phyloP scores from a whole-genome alignment of 2,329 filamentous ascomycete species.

The Xylariaceae sp. region DNA sequence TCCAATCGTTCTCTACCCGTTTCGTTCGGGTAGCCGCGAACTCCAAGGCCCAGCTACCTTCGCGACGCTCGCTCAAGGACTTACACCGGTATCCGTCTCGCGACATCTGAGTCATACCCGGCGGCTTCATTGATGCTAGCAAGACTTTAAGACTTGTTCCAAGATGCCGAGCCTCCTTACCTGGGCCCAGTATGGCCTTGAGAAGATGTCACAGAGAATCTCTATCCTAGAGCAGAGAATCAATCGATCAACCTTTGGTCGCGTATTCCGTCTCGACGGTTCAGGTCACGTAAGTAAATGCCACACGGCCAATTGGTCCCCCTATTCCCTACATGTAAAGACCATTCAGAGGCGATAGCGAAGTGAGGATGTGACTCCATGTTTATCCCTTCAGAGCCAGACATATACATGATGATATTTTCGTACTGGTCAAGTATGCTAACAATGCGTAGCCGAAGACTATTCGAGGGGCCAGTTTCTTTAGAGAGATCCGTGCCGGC shows the following conservation, averaged over 20 bases:
- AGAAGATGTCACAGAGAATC: constrained; percentile 19
- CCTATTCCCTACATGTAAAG: neutral
- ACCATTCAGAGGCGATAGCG: neutral
- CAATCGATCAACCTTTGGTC: constrained; percentile 42
- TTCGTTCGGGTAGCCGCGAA: neutral
- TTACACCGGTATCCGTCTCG: neutral
- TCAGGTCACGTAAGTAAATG: constrained; percentile 55
- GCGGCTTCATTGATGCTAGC: neutral
- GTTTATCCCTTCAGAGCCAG: neutral
- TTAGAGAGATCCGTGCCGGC: constrained; percentile 73
- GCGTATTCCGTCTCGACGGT: constrained; percentile 58
- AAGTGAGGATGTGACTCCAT: neutral
- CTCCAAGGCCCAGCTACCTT: neutral
- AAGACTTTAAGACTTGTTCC: neutral
- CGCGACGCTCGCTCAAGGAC: neutral
- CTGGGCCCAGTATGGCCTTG: constrained; percentile 16
- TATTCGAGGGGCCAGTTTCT: constrained; percentile 64
- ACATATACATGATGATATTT: neutral
- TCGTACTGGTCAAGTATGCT: constrained; percentile 5
- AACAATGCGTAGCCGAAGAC: constrained; percentile 52
- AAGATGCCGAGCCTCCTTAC: constrained; percentile 11
- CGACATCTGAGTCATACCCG: neutral
- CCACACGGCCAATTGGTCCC: neutral
- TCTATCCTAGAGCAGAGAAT: constrained; percentile 28
- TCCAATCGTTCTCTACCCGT: neutral